These are phyloP conservation scores for Phaeosphaeriaceae sp. DNA, from an alignment of 2,329 filamentous ascomycete species.

Conservation along the genomic window DNA sequence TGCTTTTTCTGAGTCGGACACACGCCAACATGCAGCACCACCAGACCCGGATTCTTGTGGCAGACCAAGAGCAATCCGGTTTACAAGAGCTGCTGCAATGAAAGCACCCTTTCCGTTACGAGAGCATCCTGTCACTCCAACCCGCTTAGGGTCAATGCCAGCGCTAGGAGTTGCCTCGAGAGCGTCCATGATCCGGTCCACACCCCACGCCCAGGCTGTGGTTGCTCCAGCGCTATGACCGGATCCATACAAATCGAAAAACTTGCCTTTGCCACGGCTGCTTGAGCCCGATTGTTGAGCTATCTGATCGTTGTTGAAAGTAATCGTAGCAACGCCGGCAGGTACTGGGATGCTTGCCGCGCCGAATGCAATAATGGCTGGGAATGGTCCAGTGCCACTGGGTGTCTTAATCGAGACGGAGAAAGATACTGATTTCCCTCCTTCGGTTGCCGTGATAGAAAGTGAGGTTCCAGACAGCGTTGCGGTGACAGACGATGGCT, in stretches of 20 bases:
- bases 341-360: conserved; percentile 63
- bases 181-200: conserved; percentile 65
- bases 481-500: conserved; percentile 41
- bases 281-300: conserved; percentile 54
- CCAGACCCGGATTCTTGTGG: conserved; percentile 69
- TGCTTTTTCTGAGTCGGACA: conserved; percentile 53
- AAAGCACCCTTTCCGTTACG: conserved; percentile 70
- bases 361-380: conserved; percentile 65
- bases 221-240: conserved; percentile 63
- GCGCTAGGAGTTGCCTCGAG: conserved; percentile 57
- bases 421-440: conserved; percentile 46
- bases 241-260: conserved; percentile 65
- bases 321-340: conserved; percentile 62
- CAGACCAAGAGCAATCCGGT: conserved; percentile 65
- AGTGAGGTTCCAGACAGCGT: conserved; percentile 40
- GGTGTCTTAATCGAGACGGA: conserved; percentile 46
- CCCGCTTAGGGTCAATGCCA: conserved; percentile 51
- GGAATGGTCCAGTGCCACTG: conserved; percentile 57
- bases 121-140: conserved; percentile 68
- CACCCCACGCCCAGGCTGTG: conserved; percentile 69
- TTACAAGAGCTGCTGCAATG: conserved; percentile 64
- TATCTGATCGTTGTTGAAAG: conserved; percentile 65
- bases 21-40: conserved; percentile 66
- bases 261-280: conserved; percentile 63
- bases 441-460: conserved; percentile 44